Evolutionary conservation across 2,329 filamentous ascomycete species (phyloP), one percentile per base, ranked within the genome.

Genomic region (Cladosporium sp.): DNA sequence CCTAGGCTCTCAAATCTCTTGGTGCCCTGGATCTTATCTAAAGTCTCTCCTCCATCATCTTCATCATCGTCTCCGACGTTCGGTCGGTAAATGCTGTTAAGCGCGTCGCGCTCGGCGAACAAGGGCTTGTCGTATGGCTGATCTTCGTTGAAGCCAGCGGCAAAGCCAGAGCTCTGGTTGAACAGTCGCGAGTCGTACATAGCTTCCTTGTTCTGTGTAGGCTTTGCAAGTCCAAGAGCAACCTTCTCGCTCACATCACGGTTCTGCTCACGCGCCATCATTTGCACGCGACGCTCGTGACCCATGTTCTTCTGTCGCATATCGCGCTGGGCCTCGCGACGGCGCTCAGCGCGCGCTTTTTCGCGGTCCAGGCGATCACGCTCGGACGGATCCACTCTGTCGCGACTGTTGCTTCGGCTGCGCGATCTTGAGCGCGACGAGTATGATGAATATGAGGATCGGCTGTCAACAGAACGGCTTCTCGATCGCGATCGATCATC

Each of bases 151-250:
- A 97, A 92, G 0, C 93, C 94, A 5, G 70, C 68, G 66, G 92
- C 88, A 72, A 99, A 95, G 0, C 94, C 94, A 67, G 89, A 92
- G 5, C 87, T 88, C 76, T 96, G 91, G 76, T 97, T 97, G 77
- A 99, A 99, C 30, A 99, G 77, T 40, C 94, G 83, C 2, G 92
- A 95, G 76, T 99, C 94, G 78, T 95, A 99, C 94, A 97, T 97
- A 22, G 89, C 87, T 74, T 99, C 94, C 58, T 88, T 88, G 52
- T 87, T 89, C 71, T 94, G 89, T 3, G 94, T 97, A 2, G 94
- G 94, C 74, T 97, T 99, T 5, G 94, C 94, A 51, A 97, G 78
- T 3, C 94, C 94, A 5, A 99, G 82, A 1, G 94, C 94, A 36
- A 99, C 90, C 79, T 97, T 97, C 72, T 99, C 94, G 1, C 90